Evolutionary conservation across 2,329 filamentous ascomycete genomes (phyloP).

Genomic region (Clonostachys byssicola): DNA sequence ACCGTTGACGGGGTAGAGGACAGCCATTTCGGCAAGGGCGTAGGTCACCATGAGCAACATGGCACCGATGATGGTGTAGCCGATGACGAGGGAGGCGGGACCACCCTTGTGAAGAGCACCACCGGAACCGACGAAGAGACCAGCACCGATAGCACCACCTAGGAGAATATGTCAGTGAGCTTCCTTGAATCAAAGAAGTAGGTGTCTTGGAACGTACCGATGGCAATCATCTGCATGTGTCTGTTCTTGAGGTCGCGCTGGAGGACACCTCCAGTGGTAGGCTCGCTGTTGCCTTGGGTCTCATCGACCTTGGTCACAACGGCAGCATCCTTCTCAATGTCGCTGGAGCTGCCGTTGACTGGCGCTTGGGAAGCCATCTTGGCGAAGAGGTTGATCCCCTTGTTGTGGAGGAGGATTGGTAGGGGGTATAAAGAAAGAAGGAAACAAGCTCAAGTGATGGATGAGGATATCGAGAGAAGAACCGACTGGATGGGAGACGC

Average conservation of each 20-base stretch:
- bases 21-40: conserved; percentile 56
- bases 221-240: conserved; percentile 60
- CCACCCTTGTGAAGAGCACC: conserved; percentile 46
- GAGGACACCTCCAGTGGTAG: neutral
- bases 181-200: neutral
- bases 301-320: no score
- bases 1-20: conserved; percentile 59
- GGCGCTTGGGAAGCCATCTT: no score
- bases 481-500: no score
- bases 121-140: conserved; percentile 60
- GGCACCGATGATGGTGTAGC: neutral
- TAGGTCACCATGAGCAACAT: conserved; percentile 38
- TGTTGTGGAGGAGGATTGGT: no score
- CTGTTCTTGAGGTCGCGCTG: conserved; percentile 24
- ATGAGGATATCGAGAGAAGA: no score
- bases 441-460: no score
- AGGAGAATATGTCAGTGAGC: neutral
- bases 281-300: neutral
- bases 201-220: conserved; percentile 43
- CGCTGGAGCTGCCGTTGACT: no score
- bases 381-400: no score
- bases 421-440: no score
- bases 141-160: conserved; percentile 30
- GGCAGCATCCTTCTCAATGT: no score
- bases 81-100: conserved; percentile 31